These are phyloP conservation scores for Leccinum subfulvum DNA, from an alignment of 1,284 basidiomycete genomes.

Conservation along the genomic window DNA sequence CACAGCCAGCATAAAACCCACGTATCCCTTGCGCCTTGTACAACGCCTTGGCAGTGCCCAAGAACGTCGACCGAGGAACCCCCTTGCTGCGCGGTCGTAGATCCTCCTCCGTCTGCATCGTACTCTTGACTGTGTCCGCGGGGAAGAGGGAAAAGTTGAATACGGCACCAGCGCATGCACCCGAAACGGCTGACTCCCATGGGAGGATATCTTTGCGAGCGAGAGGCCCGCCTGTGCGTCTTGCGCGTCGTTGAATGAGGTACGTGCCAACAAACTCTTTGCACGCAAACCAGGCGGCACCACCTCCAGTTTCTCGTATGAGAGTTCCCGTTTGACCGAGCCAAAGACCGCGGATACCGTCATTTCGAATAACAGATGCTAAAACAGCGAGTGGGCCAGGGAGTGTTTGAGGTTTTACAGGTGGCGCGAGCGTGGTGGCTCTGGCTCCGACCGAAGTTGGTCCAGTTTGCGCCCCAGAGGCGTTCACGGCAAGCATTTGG, in stretches of 20 bases:
- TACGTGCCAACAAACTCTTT: constrained; percentile 75
- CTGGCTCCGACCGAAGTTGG: constrained; percentile 9
- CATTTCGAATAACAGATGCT: constrained; percentile 58
- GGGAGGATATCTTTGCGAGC: constrained; percentile 51
- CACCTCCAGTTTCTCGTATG: constrained; percentile 91
- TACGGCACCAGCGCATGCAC: constrained; percentile 83
- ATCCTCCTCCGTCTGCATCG: constrained; percentile 94
- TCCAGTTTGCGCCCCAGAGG: constrained; percentile 23
- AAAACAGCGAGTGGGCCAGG: constrained; percentile 75
- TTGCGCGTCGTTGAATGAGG: constrained; percentile 51
- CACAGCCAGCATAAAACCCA: constrained; percentile 95
- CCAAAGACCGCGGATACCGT: constrained; percentile 88
- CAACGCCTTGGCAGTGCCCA: constrained; percentile 71
- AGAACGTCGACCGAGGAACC: constrained; percentile 54
- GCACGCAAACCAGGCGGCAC: constrained; percentile 87
- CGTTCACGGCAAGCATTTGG: constrained; percentile 66
- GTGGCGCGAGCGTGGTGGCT: constrained; percentile 4
- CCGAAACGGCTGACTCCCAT: constrained; percentile 83
- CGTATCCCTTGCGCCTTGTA: constrained; percentile 75
- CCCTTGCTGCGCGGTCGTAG: constrained; percentile 55
- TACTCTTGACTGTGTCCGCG: constrained; percentile 92
- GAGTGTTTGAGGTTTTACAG: constrained; percentile 22
- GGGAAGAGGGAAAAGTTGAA: constrained; percentile 90
- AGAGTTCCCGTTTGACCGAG: constrained; percentile 94
- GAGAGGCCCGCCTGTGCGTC: constrained; percentile 22